Conservation (phyloP, 352 stramenopile species). For the Pythium monospermum region DNA sequence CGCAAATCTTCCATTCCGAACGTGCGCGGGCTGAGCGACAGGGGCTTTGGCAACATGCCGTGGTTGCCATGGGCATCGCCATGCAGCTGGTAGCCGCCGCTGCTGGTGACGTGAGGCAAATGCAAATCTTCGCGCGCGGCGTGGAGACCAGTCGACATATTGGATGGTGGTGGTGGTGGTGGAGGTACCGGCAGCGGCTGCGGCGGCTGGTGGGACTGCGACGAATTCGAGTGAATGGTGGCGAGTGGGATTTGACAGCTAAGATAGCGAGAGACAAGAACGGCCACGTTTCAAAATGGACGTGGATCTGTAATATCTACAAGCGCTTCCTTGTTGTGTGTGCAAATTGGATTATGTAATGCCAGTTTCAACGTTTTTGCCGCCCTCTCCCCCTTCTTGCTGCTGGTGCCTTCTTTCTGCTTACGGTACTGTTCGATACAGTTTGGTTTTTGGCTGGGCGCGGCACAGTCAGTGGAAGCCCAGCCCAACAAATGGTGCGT, state of each 20-base stretch:
- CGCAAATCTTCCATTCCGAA: slow-evolving; percentile 84
- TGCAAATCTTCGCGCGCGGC: slow-evolving; percentile 65
- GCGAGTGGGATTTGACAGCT: not conserved
- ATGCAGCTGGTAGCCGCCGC: slow-evolving; percentile 32
- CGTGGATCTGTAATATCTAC: not conserved
- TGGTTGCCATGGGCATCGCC: slow-evolving; percentile 24
- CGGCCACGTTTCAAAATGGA: too few relatives aligned
- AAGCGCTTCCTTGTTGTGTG: slow-evolving; percentile 2
- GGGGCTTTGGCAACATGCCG: slow-evolving; percentile 50
- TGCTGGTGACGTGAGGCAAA: slow-evolving; percentile 35
- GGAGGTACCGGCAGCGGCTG: not conserved
- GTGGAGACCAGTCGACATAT: slow-evolving; percentile 70
- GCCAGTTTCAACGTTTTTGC: slow-evolving; percentile 22
- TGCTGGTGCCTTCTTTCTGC: slow-evolving; percentile 24
- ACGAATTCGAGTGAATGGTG: slow-evolving; percentile 18
- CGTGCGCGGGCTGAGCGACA: slow-evolving; percentile 69
- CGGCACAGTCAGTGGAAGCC: too few relatives aligned
- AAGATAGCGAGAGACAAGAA: slow-evolving; percentile 1
- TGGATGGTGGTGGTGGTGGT: slow-evolving; percentile 7
- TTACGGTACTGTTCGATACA: slow-evolving; percentile 26
- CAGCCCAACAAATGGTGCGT: too few relatives aligned
- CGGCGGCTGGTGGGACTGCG: slow-evolving; percentile 2
- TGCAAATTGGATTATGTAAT: slow-evolving; percentile 79
- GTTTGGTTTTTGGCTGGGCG: slow-evolving; percentile 19
- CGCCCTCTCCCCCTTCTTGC: too few relatives aligned